Base-by-base conservation (phyloP, 805 yeast genomes). In the Pichia occidentalis region DNA sequence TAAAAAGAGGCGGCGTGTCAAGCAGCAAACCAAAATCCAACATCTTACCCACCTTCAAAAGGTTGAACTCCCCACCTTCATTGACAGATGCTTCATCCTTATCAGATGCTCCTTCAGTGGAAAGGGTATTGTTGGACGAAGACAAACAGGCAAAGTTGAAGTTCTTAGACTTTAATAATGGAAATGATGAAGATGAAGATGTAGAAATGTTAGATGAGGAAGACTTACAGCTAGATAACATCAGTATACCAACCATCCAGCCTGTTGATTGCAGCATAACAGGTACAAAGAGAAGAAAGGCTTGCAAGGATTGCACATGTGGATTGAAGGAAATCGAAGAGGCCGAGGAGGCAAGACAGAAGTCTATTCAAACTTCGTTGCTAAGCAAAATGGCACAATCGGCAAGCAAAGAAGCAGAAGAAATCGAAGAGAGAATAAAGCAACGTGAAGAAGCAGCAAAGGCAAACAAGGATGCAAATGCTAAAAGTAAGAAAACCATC, bases 261-360 rank as follows among this genome's bases (percentile, higher is more conserved):
- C 90, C 92, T 12, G 67, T 71, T 33, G 68, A 71, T 48, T 77
- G 85, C 54, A 27, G 47, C 3, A 36, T 51, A 12, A 65, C 54
- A 32, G 77, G 76, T 25, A 73, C 71, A 49, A 74, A 71, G 62
- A 73, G 95, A 57, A 77, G 90, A 66, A 86, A 80, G 63, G 98
- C 99, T 0, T 92, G 99, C 67, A 92, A 88, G 63, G 96, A 92
- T 62, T 92, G 99, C 62, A 82, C 97, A 0, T 92, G 99, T 67
- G 99, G 99, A 6, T 70, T 92, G 47, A 87, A 83, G 51, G 99
- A 92, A 59, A 61, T 72, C 37, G 96, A 92, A 64, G 88, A 82
- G 43, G 65, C 62, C 36, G 85, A 76, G 70, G 76, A 52, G 43
- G 55, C 39, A 47, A 55, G 52, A 49, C 72, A 60, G 56, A 59